Conservation (phyloP, 495 filamentous ascomycete species). For the Penicillium ochrochloron region DNA sequence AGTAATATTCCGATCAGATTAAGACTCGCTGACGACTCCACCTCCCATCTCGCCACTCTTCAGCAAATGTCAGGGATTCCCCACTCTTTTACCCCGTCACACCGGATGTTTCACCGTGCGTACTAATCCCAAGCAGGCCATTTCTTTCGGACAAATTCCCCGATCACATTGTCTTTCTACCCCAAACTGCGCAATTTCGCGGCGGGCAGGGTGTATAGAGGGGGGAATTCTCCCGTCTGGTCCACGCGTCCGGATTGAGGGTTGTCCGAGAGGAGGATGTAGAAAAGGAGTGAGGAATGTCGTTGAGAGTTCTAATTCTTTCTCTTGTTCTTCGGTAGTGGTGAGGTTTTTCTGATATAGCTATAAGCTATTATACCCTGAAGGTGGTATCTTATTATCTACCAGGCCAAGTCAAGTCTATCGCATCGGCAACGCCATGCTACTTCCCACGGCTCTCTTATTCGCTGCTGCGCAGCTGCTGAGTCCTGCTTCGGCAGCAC, state of each 20-base stretch:
- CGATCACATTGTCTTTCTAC: not conserved
- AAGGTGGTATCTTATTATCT: not conserved
- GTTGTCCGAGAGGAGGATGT: not conserved
- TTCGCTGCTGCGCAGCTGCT: constrained; percentile 31
- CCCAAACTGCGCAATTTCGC: constrained; percentile 7
- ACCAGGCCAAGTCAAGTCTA: not conserved
- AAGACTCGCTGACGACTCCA: constrained; percentile 10
- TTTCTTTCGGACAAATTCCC: constrained; percentile 3
- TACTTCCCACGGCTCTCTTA: constrained; percentile 31
- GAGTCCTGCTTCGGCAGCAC: constrained; percentile 41
- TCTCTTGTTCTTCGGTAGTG: not conserved
- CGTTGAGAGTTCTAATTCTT: not conserved
- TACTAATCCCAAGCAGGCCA: constrained; percentile 11
- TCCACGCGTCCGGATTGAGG: not conserved
- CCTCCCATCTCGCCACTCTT: not conserved
- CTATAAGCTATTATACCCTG: too few relatives aligned
- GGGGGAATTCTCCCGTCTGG: constrained; percentile 7
- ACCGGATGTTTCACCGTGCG: constrained; percentile 9
- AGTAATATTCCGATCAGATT: constrained; percentile 4
- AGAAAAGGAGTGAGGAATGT: not conserved
- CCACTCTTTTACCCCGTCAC: constrained; percentile 2
- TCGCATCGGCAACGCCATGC: constrained; percentile 10
- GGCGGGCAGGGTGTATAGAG: not conserved
- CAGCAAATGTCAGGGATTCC: constrained; percentile 3
- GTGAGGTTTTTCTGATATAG: not conserved